Conservation (phyloP, 139 green algal species). For the Axilococcus clingmanii region DNA sequence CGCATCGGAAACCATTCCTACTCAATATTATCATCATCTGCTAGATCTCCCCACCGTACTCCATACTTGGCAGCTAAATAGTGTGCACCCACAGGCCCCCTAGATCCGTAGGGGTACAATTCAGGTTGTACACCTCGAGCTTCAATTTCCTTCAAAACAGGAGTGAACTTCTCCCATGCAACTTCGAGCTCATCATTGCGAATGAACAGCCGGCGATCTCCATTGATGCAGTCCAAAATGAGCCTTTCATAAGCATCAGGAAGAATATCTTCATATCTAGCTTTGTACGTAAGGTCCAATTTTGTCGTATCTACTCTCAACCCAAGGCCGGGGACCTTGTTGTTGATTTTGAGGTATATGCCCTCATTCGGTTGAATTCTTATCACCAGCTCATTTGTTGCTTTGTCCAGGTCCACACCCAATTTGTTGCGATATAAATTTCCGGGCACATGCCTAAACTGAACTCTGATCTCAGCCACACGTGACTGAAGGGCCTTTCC, state of each 20-base stretch:
- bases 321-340: constrained; percentile 98
- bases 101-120: constrained; percentile 94
- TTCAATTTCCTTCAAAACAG: constrained; percentile 73
- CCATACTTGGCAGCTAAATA: constrained; percentile 95
- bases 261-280: constrained; percentile 32
- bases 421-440: constrained; percentile 78
- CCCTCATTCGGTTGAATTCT: constrained; percentile 96
- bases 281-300: constrained; percentile 90
- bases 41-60: constrained; percentile 88
- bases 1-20: background rate
- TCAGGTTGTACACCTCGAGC: constrained; percentile 65
- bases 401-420: constrained; percentile 61
- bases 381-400: constrained; percentile 97
- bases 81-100: constrained; percentile 91
- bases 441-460: constrained; percentile 94
- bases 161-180: constrained; percentile 94
- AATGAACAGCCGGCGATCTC: constrained; percentile 82
- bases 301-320: constrained; percentile 79
- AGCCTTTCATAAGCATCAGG: constrained; percentile 95
- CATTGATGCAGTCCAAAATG: constrained; percentile 96
- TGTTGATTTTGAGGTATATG: constrained; percentile 99
- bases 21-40: constrained; percentile 16
- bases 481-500: constrained; percentile 90
- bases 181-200: constrained; percentile 91
- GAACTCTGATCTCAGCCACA: constrained; percentile 91